Percentiles rank a stretch among this genome's conserved stretches.
phyloP scores from a whole-genome alignment of 805 yeast species.

The Zygoascus ofunaensis region DNA sequence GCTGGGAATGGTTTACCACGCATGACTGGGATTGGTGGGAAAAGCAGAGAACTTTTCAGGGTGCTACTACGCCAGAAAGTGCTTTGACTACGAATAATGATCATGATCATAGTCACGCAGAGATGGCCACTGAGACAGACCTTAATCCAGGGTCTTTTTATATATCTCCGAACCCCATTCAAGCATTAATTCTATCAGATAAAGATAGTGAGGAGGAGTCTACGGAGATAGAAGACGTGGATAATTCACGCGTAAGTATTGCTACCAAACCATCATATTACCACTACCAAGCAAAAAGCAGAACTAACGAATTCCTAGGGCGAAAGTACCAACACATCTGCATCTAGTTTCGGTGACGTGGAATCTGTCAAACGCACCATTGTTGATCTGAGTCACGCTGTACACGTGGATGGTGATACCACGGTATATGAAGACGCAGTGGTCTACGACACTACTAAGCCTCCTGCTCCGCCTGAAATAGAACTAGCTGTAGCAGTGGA shows the following conservation, averaged over 20 bases:
- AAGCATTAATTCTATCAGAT: no score
- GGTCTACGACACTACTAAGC: neutral
- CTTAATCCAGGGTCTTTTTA: no score
- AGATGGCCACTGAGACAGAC: no score
- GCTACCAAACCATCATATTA: neutral
- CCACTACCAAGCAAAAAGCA: neutral
- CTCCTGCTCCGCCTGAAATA: neutral
- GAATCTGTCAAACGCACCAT: neutral
- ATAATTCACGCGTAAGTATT: neutral
- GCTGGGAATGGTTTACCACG: conserved; percentile 1
- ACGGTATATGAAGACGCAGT: neutral
- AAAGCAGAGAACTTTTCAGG: no score
- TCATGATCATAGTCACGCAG: no score
- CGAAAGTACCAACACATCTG: neutral
- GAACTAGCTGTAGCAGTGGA: neutral
- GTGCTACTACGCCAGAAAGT: no score
- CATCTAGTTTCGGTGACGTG: neutral
- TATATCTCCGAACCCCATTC: no score
- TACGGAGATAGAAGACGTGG: neutral
- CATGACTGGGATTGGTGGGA: neutral
- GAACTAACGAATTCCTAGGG: neutral
- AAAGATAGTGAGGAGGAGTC: neutral
- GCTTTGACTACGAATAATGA: no score
- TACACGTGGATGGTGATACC: neutral
- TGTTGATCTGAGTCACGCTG: neutral